Evolutionary conservation across 1,284 basidiomycete species (phyloP), one percentile per base, ranked within the genome.

Genomic region (Tausonia pullulans): DNA sequence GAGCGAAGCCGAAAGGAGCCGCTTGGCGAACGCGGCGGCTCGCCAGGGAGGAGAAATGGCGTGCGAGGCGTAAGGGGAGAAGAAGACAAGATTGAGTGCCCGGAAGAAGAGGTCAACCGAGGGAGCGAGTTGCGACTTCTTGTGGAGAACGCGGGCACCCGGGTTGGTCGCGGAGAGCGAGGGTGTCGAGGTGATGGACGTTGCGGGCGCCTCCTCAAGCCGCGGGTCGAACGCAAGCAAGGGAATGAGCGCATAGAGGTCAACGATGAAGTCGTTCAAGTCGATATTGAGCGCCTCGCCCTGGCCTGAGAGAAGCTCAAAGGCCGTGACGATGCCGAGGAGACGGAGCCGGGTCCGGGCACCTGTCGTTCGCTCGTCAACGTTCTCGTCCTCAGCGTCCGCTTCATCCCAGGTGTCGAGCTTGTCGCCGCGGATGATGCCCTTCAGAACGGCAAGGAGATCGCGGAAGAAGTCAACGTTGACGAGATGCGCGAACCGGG

Each of bases 401-500:
- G 67, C 68, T n/a, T 68, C 66, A 5, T 66, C 67, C 11, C 60
- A 57, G 13, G 57, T 63, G 40, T 68, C 69, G 54, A 68, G 67
- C 55, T 68, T 56, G 62, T 72, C 68, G 67, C 81, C 80, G 63
- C 78, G 72, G 69, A 96, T 84, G 64, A 92, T 84, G 65, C 81
- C 81, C 74, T 90, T 89, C 46, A 99, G 80, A 1, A 96, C 92
- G 61, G 84, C 81, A 76, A 98, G 82, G 57, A 99, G 79, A 77
- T 98, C 96, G 69, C 87, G 87, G 84, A 99, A 99, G 78, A 99
- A 99, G 75, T 99, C 96, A 71, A 98, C 84, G 77, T 97, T 99
- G 76, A 99, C 92, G 64, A 97, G 83, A 75, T 98, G 96, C 0
- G 95, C 88, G 72, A 90, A 98, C 76, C 86, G 86, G 5, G 92